Base-by-base conservation (phyloP, 75 land plant genomes). In the Pinus taeda region DNA sequence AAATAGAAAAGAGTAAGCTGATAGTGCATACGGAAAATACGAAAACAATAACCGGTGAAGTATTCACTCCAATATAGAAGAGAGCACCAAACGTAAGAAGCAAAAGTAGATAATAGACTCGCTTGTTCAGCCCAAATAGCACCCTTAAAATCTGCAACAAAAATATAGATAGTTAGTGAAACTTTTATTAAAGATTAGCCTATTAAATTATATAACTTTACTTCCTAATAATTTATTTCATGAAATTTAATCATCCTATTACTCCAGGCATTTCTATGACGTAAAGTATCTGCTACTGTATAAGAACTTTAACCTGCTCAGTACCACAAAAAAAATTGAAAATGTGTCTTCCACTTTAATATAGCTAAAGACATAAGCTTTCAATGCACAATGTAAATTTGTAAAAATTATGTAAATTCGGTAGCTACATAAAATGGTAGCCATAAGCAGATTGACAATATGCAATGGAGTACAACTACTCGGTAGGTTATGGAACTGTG, bases 31-130 rank as follows among this genome's bases (percentile, higher is more conserved):
- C 56, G 45, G 91, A 56, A 59, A 97, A 93, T 45, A 97, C 98
- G 85, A 97, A 95, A 53, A 95, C 86, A 71, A 97, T 93, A 57
- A 95, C 84, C 12, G 94, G 91, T 22, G 99, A 97, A 59, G 98
- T 92, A 30, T 83, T 81, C 58, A 90, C 85, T 60, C 98, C 99
- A 76, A 97, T 76, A 79, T 91, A 95, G 79, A 97, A 88, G 57
- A 93, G 66, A 60, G 75, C 90, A 61, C 90, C 90, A 77, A 95
- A 59, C 2, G 59, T 82, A 37, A 93, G 76, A 21, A 90, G 73
- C 56, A 91, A 64, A 36, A 97, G 83, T 33, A 90, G 53, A 73
- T 90, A 82, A 73, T 95, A 93, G 57, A 97, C 85, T 33, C 99
- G 92, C 60, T 76, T 69, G 78, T 97, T 90, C 77, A 95, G 75